These are phyloP conservation scores for Tuber aestivum DNA, from an alignment of 495 filamentous ascomycete genomes.

Conservation along the genomic window DNA sequence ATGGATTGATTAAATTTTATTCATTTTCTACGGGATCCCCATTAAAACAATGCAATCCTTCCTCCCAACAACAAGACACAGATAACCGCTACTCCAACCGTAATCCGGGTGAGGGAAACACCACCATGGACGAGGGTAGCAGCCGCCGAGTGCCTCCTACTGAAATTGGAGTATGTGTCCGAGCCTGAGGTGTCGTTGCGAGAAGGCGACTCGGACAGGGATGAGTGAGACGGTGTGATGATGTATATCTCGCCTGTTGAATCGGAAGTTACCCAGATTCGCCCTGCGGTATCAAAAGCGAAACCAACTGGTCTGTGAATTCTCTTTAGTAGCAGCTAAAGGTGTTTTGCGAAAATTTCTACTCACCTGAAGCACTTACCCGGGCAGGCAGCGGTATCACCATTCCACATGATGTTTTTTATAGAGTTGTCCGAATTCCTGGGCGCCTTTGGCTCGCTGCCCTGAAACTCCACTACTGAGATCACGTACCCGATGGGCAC, in stretches of 20 bases:
- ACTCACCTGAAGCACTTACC: slow-evolving; percentile 48
- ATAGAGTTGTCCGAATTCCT: slow-evolving; percentile 46
- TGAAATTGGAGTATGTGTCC: not conserved
- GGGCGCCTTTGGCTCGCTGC: slow-evolving; percentile 46
- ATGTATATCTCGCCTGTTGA: slow-evolving; percentile 46
- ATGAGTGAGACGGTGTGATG: slow-evolving; percentile 20
- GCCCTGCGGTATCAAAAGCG: slow-evolving; percentile 44
- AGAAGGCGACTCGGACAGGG: not conserved
- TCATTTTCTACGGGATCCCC: not conserved
- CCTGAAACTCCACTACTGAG: slow-evolving; percentile 46
- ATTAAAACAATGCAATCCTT: not conserved
- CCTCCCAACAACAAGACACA: not conserved
- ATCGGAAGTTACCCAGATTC: slow-evolving; percentile 45
- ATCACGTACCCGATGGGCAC: slow-evolving; percentile 55
- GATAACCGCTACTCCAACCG: not conserved
- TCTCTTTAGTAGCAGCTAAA: not conserved
- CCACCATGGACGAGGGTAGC: not conserved
- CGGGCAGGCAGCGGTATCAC: slow-evolving; percentile 48
- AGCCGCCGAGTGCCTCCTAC: not conserved
- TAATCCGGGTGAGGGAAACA: not conserved
- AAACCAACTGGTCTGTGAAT: slow-evolving; percentile 43
- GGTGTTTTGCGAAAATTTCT: not conserved
- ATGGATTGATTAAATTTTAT: not conserved
- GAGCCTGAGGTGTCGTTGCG: not conserved
- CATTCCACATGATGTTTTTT: slow-evolving; percentile 51